Base-by-base conservation (phyloP, 345 rosid genomes). In the Corymbia maculata region DNA sequence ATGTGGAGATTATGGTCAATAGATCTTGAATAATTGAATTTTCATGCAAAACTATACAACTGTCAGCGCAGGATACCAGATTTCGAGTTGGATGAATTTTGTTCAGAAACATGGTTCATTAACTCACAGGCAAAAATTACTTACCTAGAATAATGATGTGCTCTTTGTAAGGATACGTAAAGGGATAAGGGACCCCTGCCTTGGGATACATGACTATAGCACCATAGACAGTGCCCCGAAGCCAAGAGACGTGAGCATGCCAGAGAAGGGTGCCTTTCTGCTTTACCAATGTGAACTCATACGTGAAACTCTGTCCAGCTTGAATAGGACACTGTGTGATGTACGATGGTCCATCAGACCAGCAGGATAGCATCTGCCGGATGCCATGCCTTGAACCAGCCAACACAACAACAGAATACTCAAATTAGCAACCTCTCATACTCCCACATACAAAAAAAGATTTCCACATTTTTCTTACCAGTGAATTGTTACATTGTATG, bases 211-310 rank as follows among this genome's bases (percentile, higher is more conserved):
- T 94, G 86, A 95, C 88, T 86, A 97, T 89, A 26, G 97, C 96
- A 79, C 99, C 98, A 68, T 96, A 88, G 47, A 95, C 95, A 5
- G 98, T 95, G 89, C 89, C 95, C 79, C 98, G 92, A 59, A 96
- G 98, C 99, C 98, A 97, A 64, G 99, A 97, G 89, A 94, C 94
- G 87, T 95, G 98, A 87, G 98, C 97, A 88, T 97, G 98, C 98
- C 97, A 96, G 52, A 96, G 93, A 86, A 95, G 92, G 1, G 99
- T 96, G 85, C 97, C 99, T 91, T 92, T 95, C 89, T 97, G 99
- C 82, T 92, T 89, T 89, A 91, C 91, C 91, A 97, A 68, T 12
- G 93, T 95, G 91, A 97, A 97, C 90, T 95, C 93, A 57, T 96
- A 94, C 6, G 97, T 95, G 92, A 95, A 96, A 88, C 91, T 92